Base-by-base conservation (phyloP, 2,329 filamentous ascomycete species). In the Penicillium griseofulvum region DNA sequence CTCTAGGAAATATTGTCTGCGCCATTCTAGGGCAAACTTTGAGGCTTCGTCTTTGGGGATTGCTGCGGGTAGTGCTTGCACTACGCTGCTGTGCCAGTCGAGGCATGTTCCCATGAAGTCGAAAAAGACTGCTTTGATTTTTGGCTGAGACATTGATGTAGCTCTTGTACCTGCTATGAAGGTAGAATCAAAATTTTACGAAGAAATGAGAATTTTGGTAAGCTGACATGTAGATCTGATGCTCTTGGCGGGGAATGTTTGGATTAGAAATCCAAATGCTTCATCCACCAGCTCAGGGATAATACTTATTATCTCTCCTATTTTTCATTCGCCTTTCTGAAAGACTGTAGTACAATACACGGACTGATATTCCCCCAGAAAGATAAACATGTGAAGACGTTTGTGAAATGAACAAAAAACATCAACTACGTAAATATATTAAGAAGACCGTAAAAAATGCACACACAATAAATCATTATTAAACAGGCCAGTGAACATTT, bases 71-170 rank as follows among this genome's bases (percentile, higher is more conserved):
- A 78, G 62, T 3, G 71, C 63, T 17, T 63, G 28, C n/a, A 72
- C 58, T 10, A 76, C 70, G 36, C 72, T 71, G 44, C 64, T 67
- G 56, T 83, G 80, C 81, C 80, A 84, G 65, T 84, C 75, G 3
- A 81, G 78, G 58, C 81, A 83, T 26, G 81, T 84, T 24, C 82
- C 81, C 81, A 83, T 83, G 62, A 83, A 80, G 68, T 84, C 79
- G 67, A 83, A 83, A 59, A 83, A 78, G 39, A 82, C 71, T 3
- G 78, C 80, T 65, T 77, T 80, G 54, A 77, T 70, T 39, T 60
- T 64, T 17, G 45, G 17, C 4, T 43, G 24, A 28, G 45, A 14
- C 52, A 54, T 54, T 1, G 1, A 6, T 46, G 10, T 31, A 6
- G 22, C 22, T 14, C 5, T 14, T 8, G 5, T 51, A 2, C 9